Percentiles rank a stretch among this genome's conserved stretches.
phyloP scores from a whole-genome alignment of 2,329 filamentous ascomycete genomes.

The Sarocladiaceae sp. region DNA sequence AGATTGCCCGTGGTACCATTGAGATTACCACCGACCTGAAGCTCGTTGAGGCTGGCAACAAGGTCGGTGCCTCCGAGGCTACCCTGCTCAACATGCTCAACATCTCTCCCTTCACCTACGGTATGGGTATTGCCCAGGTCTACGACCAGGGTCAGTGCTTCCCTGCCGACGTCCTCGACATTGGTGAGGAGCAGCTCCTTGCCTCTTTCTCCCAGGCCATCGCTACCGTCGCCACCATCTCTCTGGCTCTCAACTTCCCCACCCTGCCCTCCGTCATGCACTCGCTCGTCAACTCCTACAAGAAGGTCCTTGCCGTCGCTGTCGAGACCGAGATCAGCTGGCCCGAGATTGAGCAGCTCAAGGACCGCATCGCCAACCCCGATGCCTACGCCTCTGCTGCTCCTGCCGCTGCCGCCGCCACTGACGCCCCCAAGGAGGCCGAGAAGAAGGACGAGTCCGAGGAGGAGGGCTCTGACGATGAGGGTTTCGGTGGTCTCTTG shows the following conservation, averaged over 20 bases:
- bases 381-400: conserved; percentile 88
- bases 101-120: conserved; percentile 99
- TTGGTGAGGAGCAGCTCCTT: conserved; percentile 91
- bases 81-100: conserved; percentile 99
- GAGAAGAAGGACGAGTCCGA: conserved; percentile 66
- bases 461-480: conserved; percentile 52
- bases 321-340: conserved; percentile 88
- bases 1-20: conserved; percentile 99
- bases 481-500: conserved; percentile 81
- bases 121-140: conserved; percentile 93
- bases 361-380: conserved; percentile 99
- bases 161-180: conserved; percentile 79
- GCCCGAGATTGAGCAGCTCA: conserved; percentile 95
- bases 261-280: conserved; percentile 95
- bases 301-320: conserved; percentile 89
- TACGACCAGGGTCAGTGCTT: conserved; percentile 98
- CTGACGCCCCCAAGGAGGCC: conserved; percentile 55
- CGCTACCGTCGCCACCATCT: conserved; percentile 82
- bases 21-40: conserved; percentile 98
- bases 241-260: conserved; percentile 90
- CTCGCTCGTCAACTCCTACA: conserved; percentile 96
- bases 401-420: conserved; percentile 58
- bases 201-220: conserved; percentile 77
- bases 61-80: conserved; percentile 98
- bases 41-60: conserved; percentile 87